Base-by-base conservation (phyloP, 345 rosid genomes). In the Aurinia saxatilis region DNA sequence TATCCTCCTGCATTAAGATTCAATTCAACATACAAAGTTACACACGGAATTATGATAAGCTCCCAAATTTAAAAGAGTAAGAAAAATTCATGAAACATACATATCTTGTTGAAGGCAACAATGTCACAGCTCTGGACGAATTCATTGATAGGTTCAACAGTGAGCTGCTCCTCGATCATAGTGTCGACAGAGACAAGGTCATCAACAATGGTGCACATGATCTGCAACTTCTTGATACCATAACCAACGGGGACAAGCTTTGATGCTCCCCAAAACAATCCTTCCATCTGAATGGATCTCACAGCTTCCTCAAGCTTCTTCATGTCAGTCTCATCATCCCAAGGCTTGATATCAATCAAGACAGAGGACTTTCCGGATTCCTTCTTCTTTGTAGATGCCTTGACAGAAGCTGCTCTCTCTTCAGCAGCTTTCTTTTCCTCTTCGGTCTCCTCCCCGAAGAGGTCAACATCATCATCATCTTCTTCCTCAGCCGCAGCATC, bases 251-350 rank as follows among this genome's bases (percentile, higher is more conserved):
- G 13, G 50, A 45, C 29, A 45, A 45, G 13, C 27, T 45, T 45
- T 19, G 50, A 81, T 59, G 87, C 85, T 71, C 90, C 87, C 87
- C 90, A 84, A 27, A 66, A 42, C 12, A 84, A 66, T 1, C 87
- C 87, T 27, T 76, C 80, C 87, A 78, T 68, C 31, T 80, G 15
- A 51, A 82, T 52, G 51, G 79, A 37, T 67, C 90, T 75, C 29
- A 84, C 87, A n/a, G 83, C 80, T 58, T 81, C 90, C 74, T 84
- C 87, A 3, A 81, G 82, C 65, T 80, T 84, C 63, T 81, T 75
- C 90, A 84, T 84, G 74, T 84, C 87, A 15, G 84, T 79, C 51
- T 81, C 83, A 57, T 81, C 90, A 64, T 84, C 90, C 84, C 84
- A 78, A 12, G 90, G 84, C 60, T 84, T 84, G 19, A 27, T 27